Percentiles rank a stretch among this genome's conserved stretches.
Evolutionary conservation across 2,329 filamentous ascomycete species (phyloP).

Genomic region (Pyricularia sp.): DNA sequence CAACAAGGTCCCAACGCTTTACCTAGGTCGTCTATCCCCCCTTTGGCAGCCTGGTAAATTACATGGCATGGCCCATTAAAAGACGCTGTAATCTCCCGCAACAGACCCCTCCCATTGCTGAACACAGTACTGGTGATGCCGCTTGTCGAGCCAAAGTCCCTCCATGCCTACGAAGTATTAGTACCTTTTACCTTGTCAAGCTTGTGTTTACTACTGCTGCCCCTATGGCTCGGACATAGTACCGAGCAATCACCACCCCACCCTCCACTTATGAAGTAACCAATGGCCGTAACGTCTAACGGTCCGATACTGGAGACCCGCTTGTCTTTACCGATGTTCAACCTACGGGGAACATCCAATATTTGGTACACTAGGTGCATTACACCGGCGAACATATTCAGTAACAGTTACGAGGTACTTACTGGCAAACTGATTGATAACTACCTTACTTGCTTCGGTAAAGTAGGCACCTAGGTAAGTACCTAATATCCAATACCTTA

Average conservation of each 20-base stretch:
- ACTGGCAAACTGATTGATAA: background rate
- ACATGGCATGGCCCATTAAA: background rate
- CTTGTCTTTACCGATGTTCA: background rate
- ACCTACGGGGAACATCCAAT: background rate
- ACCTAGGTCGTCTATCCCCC: background rate
- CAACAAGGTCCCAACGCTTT: background rate
- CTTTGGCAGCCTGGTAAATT: background rate
- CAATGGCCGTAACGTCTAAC: background rate
- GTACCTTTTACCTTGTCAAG: background rate
- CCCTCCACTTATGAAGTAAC: background rate
- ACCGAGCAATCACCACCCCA: background rate
- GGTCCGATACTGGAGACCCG: background rate
- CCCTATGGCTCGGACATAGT: background rate
- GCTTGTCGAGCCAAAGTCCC: background rate
- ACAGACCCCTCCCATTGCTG: background rate
- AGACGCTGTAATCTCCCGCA: background rate
- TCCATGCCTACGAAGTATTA: too few species aligned
- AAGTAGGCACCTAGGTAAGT: too few species aligned
- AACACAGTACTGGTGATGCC: background rate
- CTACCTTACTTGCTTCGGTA: background rate
- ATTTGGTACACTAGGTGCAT: background rate
- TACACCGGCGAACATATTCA: background rate
- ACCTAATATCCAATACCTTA: too few species aligned
- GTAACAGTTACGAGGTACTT: too few species aligned
- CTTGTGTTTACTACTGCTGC: too few species aligned